A percentile compares a stretch with the other conserved stretches of the same genome.
Evolutionary conservation across 768 basidiomycete species (phyloP).

Genomic region (Amylocystis lapponica): DNA sequence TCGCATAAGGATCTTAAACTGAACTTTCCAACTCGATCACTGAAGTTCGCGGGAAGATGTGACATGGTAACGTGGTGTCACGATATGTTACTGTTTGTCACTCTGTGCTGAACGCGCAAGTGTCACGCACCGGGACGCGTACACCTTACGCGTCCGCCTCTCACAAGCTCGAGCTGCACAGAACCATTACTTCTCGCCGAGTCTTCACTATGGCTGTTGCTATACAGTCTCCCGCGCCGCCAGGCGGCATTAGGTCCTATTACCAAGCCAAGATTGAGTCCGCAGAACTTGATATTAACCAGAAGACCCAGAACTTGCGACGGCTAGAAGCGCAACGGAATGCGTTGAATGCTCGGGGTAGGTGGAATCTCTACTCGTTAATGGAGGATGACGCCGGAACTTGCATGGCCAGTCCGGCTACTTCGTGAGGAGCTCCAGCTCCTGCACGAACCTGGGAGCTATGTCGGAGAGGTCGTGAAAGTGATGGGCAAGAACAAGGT

Average conservation of each 20-base stretch:
- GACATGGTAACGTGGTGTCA: too few relatives aligned
- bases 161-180: neutral
- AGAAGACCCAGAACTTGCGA: constrained; percentile 93
- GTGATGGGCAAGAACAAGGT: constrained; percentile 99
- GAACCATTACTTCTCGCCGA: too few relatives aligned
- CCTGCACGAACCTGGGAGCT: constrained; percentile 91
- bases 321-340: constrained; percentile 96
- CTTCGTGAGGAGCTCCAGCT: constrained; percentile 90
- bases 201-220: constrained; percentile 37
- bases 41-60: too few relatives aligned
- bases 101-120: too few relatives aligned
- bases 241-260: constrained; percentile 79
- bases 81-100: too few relatives aligned
- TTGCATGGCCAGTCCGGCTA: constrained; percentile 58
- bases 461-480: constrained; percentile 97
- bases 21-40: too few relatives aligned
- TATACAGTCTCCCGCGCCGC: constrained; percentile 31
- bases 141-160: neutral
- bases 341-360: constrained; percentile 92
- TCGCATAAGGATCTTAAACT: too few relatives aligned
- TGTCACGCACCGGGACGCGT: too few relatives aligned
- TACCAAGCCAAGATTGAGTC: constrained; percentile 95
- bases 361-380: constrained; percentile 14
- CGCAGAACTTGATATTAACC: constrained; percentile 88
- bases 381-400: neutral